These are phyloP conservation scores for Magnolia changhungtana DNA, from an alignment of 164 flowering plant species.

Conservation along the genomic window DNA sequence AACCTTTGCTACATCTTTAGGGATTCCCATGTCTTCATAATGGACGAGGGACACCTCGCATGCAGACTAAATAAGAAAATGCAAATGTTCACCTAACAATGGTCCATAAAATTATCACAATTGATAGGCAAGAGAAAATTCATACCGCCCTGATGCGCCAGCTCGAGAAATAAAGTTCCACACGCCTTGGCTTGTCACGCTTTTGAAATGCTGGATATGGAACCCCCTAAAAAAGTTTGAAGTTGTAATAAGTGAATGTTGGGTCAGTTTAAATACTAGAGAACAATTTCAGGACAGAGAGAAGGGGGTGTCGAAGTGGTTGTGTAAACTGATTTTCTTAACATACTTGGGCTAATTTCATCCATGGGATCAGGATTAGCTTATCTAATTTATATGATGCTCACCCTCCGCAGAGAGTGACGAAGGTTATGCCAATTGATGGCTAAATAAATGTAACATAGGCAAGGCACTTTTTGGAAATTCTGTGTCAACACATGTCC, in stretches of 20 bases:
- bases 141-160: slow-evolving; percentile 89
- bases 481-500: no score
- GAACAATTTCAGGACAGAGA: background rate
- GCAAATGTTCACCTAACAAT: background rate
- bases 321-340: background rate
- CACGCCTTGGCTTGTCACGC: slow-evolving; percentile 96
- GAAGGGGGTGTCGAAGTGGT: background rate
- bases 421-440: background rate
- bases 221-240: slow-evolving; percentile 59
- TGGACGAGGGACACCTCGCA: slow-evolving; percentile 88
- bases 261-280: background rate
- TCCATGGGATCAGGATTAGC: background rate
- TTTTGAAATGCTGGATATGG: slow-evolving; percentile 60
- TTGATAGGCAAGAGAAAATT: background rate
- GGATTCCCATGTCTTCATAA: slow-evolving; percentile 98
- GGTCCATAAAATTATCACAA: background rate
- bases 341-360: background rate
- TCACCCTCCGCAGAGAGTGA: background rate
- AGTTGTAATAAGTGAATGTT: background rate
- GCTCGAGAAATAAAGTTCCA: slow-evolving; percentile 87
- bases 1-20: slow-evolving; percentile 90
- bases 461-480: no score
- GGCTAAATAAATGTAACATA: no score
- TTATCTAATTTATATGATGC: background rate
- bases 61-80: slow-evolving; percentile 38